These are phyloP conservation scores for Cladorrhinum samala DNA, from an alignment of 495 filamentous ascomycete genomes.

Conservation along the genomic window DNA sequence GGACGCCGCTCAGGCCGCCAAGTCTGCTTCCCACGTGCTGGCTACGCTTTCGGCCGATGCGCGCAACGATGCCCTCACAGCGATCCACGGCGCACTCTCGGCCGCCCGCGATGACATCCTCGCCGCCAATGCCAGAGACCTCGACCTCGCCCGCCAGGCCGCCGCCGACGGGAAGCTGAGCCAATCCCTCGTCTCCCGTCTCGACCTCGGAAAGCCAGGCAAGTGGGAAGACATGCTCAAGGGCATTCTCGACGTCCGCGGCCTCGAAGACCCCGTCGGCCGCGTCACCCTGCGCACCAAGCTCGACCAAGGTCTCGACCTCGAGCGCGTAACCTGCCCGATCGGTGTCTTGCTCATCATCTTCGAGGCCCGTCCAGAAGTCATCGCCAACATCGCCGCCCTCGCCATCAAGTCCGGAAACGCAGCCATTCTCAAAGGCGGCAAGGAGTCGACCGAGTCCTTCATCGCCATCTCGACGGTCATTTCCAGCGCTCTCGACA, in stretches of 20 bases:
- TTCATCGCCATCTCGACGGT: conserved; percentile 82
- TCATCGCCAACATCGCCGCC: conserved; percentile 98
- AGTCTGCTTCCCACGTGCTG: conserved; percentile 61
- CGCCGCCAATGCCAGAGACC: conserved; percentile 76
- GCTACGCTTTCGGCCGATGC: conserved; percentile 57
- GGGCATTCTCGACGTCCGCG: conserved; percentile 84
- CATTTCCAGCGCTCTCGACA: conserved; percentile 71
- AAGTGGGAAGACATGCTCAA: conserved; percentile 98
- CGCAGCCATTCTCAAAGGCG: conserved; percentile 93
- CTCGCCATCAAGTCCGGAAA: conserved; percentile 97
- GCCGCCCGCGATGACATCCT: conserved; percentile 67
- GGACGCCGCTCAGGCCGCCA: conserved; percentile 63
- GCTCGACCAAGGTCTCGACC: conserved; percentile 79
- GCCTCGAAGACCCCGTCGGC: conserved; percentile 86
- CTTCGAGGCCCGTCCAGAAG: conserved; percentile 95
- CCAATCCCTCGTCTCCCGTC: conserved; percentile 79
- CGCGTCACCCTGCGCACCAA: conserved; percentile 74
- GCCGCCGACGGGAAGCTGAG: conserved; percentile 69
- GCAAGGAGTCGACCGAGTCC: conserved; percentile 91
- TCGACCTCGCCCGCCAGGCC: conserved; percentile 64
- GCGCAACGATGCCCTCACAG: conserved; percentile 78
- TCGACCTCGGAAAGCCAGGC: conserved; percentile 76
- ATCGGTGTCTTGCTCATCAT: conserved; percentile 96
- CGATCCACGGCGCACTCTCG: conserved; percentile 66
- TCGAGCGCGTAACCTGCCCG: conserved; percentile 84